Evolutionary conservation across 2,329 filamentous ascomycete species (phyloP).

Genomic region (Metarhizium anisopliae): DNA sequence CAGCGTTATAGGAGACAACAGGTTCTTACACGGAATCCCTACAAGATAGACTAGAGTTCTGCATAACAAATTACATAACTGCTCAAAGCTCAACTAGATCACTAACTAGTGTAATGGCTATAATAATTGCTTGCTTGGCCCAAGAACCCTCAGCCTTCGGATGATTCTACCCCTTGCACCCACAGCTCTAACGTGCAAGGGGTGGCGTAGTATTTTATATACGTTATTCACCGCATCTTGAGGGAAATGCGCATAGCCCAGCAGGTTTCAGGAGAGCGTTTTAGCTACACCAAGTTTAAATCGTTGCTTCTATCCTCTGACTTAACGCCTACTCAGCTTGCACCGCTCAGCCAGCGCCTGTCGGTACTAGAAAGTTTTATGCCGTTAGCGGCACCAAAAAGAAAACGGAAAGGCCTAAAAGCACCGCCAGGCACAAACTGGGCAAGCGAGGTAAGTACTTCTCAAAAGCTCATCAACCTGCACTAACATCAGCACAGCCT

Average conservation of each 20-base stretch:
- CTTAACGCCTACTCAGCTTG: slow-evolving; percentile 38
- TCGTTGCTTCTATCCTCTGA: slow-evolving; percentile 16
- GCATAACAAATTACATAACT: too few species aligned
- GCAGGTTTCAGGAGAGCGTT: slow-evolving; percentile 22
- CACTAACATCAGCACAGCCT: slow-evolving; percentile 15
- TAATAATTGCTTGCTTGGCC: too few species aligned
- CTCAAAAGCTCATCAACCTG: background rate
- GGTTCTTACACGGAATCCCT: too few species aligned
- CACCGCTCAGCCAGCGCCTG: slow-evolving; percentile 33
- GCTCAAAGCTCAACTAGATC: too few species aligned
- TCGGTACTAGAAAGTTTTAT: slow-evolving; percentile 48
- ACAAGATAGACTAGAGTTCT: too few species aligned
- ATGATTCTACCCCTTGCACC: too few species aligned
- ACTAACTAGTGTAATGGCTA: too few species aligned
- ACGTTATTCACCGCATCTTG: slow-evolving; percentile 44
- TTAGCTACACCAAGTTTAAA: slow-evolving; percentile 43
- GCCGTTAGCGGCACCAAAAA: background rate
- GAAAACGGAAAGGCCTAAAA: background rate
- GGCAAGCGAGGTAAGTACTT: background rate
- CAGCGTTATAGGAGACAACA: too few species aligned
- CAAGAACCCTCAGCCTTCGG: too few species aligned
- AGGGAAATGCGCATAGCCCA: slow-evolving; percentile 42
- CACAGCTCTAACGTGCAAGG: too few species aligned
- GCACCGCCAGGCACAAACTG: background rate
- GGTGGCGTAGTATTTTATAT: too few species aligned